Percentiles rank a stretch among this genome's conserved stretches.
These are phyloP conservation scores for Scedosporium dehoogii DNA, from an alignment of 2,329 filamentous ascomycete species.

Conservation along the genomic window DNA sequence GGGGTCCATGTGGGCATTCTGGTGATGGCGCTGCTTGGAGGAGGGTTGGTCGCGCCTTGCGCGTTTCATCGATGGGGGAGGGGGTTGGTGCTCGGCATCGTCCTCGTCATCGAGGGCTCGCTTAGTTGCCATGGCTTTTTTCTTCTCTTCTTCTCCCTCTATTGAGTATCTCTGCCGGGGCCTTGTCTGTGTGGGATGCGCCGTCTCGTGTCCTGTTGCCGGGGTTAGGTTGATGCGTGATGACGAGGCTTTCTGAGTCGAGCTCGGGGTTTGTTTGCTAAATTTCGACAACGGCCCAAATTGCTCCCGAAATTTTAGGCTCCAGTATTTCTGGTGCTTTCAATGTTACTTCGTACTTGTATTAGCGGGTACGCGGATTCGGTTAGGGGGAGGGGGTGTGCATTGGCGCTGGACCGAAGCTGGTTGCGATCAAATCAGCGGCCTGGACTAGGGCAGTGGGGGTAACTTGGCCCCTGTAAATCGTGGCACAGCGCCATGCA, in stretches of 20 bases:
- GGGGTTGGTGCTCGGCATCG: not conserved
- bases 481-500: too few species aligned
- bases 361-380: too few species aligned
- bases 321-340: not conserved
- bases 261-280: not conserved
- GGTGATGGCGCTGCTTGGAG: conserved; percentile 26
- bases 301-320: not conserved
- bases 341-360: too few species aligned
- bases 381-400: too few species aligned
- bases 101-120: not conserved
- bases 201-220: not conserved
- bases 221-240: not conserved
- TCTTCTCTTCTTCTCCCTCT: not conserved
- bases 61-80: conserved; percentile 8
- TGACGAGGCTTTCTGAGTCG: not conserved
- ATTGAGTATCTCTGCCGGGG: not conserved
- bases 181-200: too few species aligned
- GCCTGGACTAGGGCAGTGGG: too few species aligned
- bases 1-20: conserved; percentile 43
- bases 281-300: too few species aligned
- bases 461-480: too few species aligned
- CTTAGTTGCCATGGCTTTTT: not conserved
- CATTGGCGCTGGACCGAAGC: too few species aligned
- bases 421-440: too few species aligned
- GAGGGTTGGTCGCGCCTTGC: conserved; percentile 14